Evolutionary conservation across 2,329 filamentous ascomycete species (phyloP).

Genomic region (Cercospora sp.): DNA sequence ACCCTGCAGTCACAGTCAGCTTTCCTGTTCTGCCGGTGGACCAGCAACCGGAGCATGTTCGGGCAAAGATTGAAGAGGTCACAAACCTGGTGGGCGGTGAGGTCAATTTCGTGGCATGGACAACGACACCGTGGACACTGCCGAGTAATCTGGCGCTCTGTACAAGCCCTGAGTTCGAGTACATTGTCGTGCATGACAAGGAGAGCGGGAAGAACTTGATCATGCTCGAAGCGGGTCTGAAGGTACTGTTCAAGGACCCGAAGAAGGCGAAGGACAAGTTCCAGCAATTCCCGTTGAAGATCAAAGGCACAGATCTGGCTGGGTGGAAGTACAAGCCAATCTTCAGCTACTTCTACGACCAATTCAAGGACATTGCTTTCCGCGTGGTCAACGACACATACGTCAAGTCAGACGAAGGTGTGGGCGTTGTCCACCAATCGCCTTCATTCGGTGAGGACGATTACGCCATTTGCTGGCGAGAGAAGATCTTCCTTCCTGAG

Average conservation of each 20-base stretch:
- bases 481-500: constrained; percentile 73
- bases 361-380: constrained; percentile 84
- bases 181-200: constrained; percentile 82
- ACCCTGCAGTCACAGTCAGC: constrained; percentile 83
- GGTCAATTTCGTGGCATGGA: constrained; percentile 80
- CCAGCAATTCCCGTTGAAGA: constrained; percentile 69
- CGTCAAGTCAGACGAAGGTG: constrained; percentile 86
- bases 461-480: constrained; percentile 77
- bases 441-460: constrained; percentile 95
- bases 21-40: constrained; percentile 67
- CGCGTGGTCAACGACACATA: constrained; percentile 79
- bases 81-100: constrained; percentile 49
- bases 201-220: constrained; percentile 81
- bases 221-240: constrained; percentile 75
- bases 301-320: constrained; percentile 80
- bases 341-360: constrained; percentile 85
- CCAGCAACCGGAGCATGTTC: constrained; percentile 35
- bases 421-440: constrained; percentile 89
- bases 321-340: constrained; percentile 87
- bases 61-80: constrained; percentile 34
- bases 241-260: constrained; percentile 86
- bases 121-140: constrained; percentile 84
- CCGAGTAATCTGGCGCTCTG: constrained; percentile 78
- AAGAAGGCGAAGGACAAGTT: constrained; percentile 96
- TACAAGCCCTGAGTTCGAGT: constrained; percentile 79